These are phyloP conservation scores for Candida tunisiensis DNA, from an alignment of 1,139 yeast species.

Conservation along the genomic window DNA sequence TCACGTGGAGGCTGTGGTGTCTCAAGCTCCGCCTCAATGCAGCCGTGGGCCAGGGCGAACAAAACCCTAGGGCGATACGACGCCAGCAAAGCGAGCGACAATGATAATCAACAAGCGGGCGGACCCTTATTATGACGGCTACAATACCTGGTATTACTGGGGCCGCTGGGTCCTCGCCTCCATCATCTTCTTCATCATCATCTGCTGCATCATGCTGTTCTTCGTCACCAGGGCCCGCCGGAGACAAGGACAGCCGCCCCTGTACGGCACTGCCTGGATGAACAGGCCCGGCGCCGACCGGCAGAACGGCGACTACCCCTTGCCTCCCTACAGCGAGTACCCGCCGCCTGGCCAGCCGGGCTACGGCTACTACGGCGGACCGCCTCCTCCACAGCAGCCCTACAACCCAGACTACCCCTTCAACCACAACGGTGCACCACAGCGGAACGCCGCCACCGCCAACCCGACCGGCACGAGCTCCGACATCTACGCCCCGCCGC, in stretches of 20 bases:
- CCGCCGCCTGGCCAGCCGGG: background rate
- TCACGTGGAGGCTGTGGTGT: background rate
- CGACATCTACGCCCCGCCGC: background rate
- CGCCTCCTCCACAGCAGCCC: background rate
- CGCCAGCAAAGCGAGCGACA: background rate
- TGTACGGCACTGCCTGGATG: conserved; percentile 3
- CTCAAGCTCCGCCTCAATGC: background rate
- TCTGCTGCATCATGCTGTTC: background rate
- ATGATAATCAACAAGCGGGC: background rate
- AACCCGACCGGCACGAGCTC: background rate
- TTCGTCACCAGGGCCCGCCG: conserved; percentile 1
- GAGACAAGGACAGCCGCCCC: conserved; percentile 1
- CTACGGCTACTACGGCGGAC: background rate
- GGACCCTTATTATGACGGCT: background rate
- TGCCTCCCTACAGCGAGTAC: background rate
- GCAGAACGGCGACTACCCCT: background rate
- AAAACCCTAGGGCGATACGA: background rate
- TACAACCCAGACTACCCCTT: background rate
- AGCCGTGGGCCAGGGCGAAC: background rate
- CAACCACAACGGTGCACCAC: background rate
- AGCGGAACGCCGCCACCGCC: background rate
- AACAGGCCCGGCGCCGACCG: conserved; percentile 1
- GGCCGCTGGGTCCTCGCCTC: conserved; percentile 3
- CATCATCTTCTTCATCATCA: conserved; percentile 1
- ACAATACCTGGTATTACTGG: conserved; percentile 1